phyloP scores from a whole-genome alignment of 768 basidiomycete genomes.

The Galerina marginata region DNA sequence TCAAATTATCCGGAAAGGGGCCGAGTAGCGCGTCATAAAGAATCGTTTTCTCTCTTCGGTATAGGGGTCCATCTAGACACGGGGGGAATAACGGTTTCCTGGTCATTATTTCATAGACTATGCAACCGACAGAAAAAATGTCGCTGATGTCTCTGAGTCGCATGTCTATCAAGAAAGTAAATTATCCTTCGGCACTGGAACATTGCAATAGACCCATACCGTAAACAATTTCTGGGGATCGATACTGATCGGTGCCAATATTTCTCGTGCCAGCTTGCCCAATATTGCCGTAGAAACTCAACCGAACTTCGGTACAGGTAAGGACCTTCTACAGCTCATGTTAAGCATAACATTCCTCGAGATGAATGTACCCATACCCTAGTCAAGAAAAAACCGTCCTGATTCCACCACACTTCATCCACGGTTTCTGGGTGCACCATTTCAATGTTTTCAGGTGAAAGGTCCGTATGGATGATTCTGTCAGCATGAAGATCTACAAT shows the following conservation, averaged over 20 bases:
- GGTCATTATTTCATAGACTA: not conserved
- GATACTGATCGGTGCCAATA: not conserved
- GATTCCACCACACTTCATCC: not conserved
- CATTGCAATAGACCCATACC: not conserved
- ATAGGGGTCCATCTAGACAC: not conserved
- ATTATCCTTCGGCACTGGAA: not conserved
- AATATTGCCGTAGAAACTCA: not conserved
- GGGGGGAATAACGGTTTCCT: not conserved
- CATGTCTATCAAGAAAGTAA: not conserved
- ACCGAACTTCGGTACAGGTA: not conserved
- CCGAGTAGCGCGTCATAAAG: not conserved
- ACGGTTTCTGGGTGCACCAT: not conserved
- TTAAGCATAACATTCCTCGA: not conserved
- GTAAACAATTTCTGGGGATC: slow-evolving; percentile 1
- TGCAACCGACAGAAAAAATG: slow-evolving; percentile 1
- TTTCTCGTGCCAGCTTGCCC: not conserved
- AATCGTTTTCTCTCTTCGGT: not conserved
- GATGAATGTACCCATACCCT: not conserved
- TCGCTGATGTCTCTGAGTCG: not conserved
- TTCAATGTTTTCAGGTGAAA: not conserved
- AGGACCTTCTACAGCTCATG: not conserved
- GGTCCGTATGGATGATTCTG: not conserved
- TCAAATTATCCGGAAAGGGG: not conserved
- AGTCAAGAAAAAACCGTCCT: not conserved
- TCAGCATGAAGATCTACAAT: not conserved